A percentile compares a stretch with the other conserved stretches of the same genome.
Conservation (phyloP, 2,329 filamentous ascomycete species). For the Fusarium sp. region DNA sequence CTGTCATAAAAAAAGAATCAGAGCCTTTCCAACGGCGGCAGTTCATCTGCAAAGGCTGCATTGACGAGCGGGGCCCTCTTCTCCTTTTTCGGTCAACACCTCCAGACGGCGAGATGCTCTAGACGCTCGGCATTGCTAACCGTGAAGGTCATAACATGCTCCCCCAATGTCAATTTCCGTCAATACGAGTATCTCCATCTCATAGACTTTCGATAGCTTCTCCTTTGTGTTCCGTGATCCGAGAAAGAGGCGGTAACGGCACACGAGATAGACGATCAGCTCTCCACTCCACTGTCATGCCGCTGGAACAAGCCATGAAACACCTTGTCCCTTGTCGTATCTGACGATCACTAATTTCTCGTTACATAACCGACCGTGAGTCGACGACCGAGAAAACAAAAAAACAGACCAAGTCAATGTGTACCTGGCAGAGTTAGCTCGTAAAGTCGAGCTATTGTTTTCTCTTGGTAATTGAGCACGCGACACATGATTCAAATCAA, state of each 20-base stretch:
- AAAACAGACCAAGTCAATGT: background rate
- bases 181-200: constrained; percentile 5
- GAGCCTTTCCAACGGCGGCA: constrained; percentile 26
- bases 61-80: constrained; percentile 10
- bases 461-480: constrained; percentile 15
- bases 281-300: background rate
- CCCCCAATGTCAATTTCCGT: constrained; percentile 9
- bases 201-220: background rate
- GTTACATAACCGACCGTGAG: background rate
- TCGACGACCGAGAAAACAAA: background rate
- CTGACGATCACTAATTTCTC: constrained; percentile 10
- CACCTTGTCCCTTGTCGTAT: constrained; percentile 1
- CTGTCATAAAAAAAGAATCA: constrained; percentile 16
- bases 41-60: constrained; percentile 19
- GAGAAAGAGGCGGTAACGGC: background rate
- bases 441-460: background rate
- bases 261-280: constrained; percentile 13
- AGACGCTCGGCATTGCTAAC: constrained; percentile 1
- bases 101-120: background rate
- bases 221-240: background rate
- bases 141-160: background rate
- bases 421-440: background rate
- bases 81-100: constrained; percentile 8
- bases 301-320: background rate
- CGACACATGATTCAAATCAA: constrained; percentile 9